Percentiles rank a stretch among this genome's conserved stretches.
Conservation (phyloP, 495 filamentous ascomycete genomes). For the Elaphomyces granulatus region DNA sequence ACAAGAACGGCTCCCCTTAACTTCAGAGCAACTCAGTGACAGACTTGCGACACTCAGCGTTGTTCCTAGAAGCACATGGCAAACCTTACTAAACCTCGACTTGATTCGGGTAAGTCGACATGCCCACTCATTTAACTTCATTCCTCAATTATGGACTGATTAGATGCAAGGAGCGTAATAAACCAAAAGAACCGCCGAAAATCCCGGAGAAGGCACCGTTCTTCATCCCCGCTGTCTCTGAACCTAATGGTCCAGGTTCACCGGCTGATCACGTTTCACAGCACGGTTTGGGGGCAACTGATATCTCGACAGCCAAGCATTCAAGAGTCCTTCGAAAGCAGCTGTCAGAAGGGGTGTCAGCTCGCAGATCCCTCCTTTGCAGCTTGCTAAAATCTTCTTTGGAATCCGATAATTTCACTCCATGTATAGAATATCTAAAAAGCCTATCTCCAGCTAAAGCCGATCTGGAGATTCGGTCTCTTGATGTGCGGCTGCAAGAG, state of each 20-base stretch:
- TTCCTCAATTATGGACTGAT: conserved; percentile 5
- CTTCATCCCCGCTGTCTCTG: conserved; percentile 63
- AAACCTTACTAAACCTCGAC: conserved; percentile 81
- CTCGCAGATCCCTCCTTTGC: conserved; percentile 35
- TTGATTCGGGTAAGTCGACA: conserved; percentile 47
- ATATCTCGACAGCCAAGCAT: too few relatives aligned
- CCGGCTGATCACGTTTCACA: conserved; percentile 4
- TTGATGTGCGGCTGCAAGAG: conserved; percentile 32
- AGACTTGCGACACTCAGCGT: conserved; percentile 79
- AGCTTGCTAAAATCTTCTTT: conserved; percentile 32
- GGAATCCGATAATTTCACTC: conserved; percentile 31
- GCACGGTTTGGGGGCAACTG: not conserved
- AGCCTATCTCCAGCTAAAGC: conserved; percentile 64
- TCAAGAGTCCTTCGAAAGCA: too few relatives aligned
- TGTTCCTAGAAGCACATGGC: conserved; percentile 83
- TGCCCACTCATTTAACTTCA: not conserved
- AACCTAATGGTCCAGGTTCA: conserved; percentile 11
- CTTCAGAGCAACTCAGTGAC: conserved; percentile 57
- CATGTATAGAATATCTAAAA: conserved; percentile 63
- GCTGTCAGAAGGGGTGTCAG: not conserved
- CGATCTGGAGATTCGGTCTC: conserved; percentile 77
- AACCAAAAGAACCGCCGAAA: conserved; percentile 83
- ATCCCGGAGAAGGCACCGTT: conserved; percentile 89
- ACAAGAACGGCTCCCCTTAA: conserved; percentile 33
- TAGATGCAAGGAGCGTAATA: conserved; percentile 55